These are phyloP conservation scores for Aspergillus nanangensis DNA, from an alignment of 495 filamentous ascomycete species.

Conservation along the genomic window DNA sequence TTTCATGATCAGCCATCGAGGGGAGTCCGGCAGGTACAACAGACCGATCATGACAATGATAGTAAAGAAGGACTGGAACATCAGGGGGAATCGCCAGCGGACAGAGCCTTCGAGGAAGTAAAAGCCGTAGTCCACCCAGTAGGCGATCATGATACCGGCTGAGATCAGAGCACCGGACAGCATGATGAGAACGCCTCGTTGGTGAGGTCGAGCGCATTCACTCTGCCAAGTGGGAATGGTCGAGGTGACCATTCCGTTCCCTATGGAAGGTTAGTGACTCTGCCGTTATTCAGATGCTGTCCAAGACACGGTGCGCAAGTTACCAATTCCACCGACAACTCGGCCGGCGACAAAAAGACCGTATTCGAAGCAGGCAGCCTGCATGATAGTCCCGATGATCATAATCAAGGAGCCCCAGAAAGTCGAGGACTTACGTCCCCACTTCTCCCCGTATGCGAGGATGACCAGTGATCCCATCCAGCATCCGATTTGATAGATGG, in stretches of 20 bases:
- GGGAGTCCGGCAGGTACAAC: constrained; percentile 34
- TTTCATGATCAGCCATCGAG: constrained; percentile 41
- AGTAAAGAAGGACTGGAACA: constrained; percentile 34
- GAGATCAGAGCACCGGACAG: constrained; percentile 30
- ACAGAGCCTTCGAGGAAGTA: constrained; percentile 29
- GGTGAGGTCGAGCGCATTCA: constrained; percentile 32
- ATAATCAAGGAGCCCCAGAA: constrained; percentile 35
- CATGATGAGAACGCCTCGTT: constrained; percentile 24
- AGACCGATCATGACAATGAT: constrained; percentile 28
- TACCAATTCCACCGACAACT: constrained; percentile 18
- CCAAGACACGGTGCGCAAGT: no score
- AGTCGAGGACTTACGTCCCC: constrained; percentile 42
- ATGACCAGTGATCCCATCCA: constrained; percentile 49
- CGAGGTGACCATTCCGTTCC: constrained; percentile 28
- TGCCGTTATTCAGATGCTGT: constrained; percentile 13
- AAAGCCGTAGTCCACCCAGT: constrained; percentile 48
- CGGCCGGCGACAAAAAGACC: constrained; percentile 13
- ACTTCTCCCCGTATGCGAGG: constrained; percentile 38
- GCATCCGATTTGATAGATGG: constrained; percentile 12
- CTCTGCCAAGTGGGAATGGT: constrained; percentile 38
- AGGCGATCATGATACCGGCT: constrained; percentile 41
- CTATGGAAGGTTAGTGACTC: background rate
- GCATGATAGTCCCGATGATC: constrained; percentile 41
- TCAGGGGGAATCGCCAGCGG: constrained; percentile 34
- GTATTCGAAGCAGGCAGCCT: constrained; percentile 22